These are phyloP conservation scores for Trichoderma asperelloides DNA, from an alignment of 495 filamentous ascomycete genomes.

Conservation along the genomic window DNA sequence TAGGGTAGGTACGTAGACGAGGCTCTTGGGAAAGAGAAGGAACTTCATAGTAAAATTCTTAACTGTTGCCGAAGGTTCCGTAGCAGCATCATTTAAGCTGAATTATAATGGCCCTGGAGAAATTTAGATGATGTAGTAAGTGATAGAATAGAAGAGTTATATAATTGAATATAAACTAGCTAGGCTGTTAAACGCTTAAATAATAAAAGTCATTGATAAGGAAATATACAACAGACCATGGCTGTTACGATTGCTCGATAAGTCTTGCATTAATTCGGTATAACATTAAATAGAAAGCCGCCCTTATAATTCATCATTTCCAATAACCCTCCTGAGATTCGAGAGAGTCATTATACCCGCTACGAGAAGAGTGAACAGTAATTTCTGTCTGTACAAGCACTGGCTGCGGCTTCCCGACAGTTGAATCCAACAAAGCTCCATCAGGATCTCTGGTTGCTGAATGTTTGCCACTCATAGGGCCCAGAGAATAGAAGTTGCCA, in stretches of 20 bases:
- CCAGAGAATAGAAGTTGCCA: conserved; percentile 9
- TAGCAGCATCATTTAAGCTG: no score
- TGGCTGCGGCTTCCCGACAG: conserved; percentile 1
- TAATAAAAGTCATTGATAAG: no score
- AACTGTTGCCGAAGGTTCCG: no score
- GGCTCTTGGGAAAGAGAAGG: no score
- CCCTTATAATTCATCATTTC: not conserved
- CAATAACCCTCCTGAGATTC: not conserved
- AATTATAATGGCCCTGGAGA: no score
- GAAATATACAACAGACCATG: no score
- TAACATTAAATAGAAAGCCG: not conserved
- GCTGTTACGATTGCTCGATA: not conserved
- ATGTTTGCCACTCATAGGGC: not conserved
- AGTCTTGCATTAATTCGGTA: not conserved
- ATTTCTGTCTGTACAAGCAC: conserved; percentile 9
- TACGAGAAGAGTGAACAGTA: conserved; percentile 5
- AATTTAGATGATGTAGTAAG: no score
- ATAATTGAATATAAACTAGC: no score
- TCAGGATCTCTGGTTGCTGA: conserved; percentile 7
- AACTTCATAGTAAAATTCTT: no score
- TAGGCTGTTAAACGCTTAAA: no score
- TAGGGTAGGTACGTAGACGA: no score
- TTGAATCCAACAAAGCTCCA: conserved; percentile 7
- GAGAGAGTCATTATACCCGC: not conserved
- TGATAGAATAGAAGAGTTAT: no score